Conservation (phyloP, 2,329 filamentous ascomycete genomes). For the Didymellaceae sp. region DNA sequence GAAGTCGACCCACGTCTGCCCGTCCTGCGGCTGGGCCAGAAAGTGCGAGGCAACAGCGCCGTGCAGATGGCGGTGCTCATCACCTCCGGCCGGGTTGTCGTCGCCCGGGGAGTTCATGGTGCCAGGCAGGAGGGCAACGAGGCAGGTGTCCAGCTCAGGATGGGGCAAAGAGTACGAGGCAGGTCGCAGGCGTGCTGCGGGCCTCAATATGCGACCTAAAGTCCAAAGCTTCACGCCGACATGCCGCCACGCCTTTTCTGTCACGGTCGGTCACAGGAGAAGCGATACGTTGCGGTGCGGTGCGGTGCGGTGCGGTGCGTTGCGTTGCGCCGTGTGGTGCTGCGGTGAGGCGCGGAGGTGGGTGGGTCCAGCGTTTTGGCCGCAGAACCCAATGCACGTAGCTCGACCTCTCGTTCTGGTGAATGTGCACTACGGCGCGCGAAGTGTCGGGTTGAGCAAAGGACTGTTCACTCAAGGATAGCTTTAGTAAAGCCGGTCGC, state of each 20-base stretch:
- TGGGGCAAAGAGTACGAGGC: not conserved
- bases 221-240: constrained; percentile 35
- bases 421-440: not conserved
- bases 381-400: not conserved
- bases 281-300: constrained; percentile 7
- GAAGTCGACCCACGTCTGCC: constrained; percentile 48
- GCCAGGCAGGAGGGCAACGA: not conserved
- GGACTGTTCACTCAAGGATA: too few species aligned
- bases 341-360: constrained; percentile 2
- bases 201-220: constrained; percentile 5
- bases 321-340: not conserved
- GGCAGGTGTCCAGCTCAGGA: constrained; percentile 3
- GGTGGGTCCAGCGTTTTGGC: constrained; percentile 14
- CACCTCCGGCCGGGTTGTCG: not conserved
- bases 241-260: constrained; percentile 34
- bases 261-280: not conserved
- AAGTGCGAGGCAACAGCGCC: constrained; percentile 39
- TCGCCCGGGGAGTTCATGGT: constrained; percentile 9
- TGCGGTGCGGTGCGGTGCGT: constrained; percentile 22
- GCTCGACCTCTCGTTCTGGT: not conserved
- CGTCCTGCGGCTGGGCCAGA: constrained; percentile 31
- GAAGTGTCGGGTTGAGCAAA: not conserved
- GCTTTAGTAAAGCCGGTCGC: not conserved
- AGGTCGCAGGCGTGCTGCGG: too few species aligned
- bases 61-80: constrained; percentile 21